Percentiles rank a stretch among this genome's conserved stretches.
Evolutionary conservation across 2,329 filamentous ascomycete genomes (phyloP).

Genomic region (Aspergillus pseudotamarii): DNA sequence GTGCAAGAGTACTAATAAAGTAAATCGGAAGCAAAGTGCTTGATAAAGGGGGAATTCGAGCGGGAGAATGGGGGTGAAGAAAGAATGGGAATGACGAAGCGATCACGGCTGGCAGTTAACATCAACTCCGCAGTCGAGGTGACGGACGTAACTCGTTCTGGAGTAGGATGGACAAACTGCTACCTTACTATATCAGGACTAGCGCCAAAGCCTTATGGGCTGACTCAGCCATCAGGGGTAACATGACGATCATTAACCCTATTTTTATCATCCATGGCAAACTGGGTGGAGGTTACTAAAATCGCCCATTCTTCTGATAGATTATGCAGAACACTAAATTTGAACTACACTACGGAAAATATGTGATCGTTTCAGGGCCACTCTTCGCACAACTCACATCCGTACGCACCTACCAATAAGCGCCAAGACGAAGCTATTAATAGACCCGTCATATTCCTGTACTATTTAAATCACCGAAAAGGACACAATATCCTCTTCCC

Average conservation of each 20-base stretch:
- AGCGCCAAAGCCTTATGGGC: background rate
- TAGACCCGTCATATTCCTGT: background rate
- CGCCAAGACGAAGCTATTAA: background rate
- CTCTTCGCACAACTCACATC: background rate
- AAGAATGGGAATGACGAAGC: background rate
- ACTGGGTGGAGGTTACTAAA: background rate
- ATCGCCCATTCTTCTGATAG: background rate
- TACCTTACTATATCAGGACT: background rate
- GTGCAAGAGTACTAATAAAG: background rate
- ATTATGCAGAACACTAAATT: background rate
- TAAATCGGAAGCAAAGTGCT: too few species aligned
- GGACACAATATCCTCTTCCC: background rate
- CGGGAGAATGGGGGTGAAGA: background rate
- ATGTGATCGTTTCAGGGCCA: background rate
- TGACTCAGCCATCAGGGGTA: slow-evolving; percentile 6
- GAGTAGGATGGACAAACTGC: background rate
- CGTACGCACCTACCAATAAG: background rate
- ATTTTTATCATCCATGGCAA: background rate
- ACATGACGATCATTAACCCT: slow-evolving; percentile 4
- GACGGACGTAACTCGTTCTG: background rate
- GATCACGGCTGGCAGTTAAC: background rate
- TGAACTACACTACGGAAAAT: background rate
- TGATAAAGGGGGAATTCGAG: background rate
- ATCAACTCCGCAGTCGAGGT: background rate
- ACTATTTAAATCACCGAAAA: background rate